Conservation (phyloP, 805 yeast species). For the Clavispora fructus region DNA sequence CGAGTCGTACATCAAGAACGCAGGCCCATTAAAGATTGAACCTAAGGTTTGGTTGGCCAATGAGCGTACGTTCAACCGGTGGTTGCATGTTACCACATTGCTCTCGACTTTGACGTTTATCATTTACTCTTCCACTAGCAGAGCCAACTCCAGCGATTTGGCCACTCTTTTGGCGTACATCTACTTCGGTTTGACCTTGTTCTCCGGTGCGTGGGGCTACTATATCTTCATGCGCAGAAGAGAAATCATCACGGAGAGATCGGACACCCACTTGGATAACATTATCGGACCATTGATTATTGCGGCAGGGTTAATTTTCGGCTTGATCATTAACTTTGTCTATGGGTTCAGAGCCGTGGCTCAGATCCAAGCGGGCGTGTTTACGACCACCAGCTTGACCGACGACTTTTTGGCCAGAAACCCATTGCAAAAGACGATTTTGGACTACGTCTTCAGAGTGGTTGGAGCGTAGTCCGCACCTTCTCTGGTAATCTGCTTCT, state of each 20-base stretch:
- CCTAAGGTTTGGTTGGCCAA: conserved; percentile 98
- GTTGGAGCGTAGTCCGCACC: conserved; percentile 14
- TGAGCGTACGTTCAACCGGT: conserved; percentile 93
- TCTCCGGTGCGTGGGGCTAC: conserved; percentile 89
- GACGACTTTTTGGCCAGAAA: conserved; percentile 26
- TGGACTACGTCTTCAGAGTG: conserved; percentile 28
- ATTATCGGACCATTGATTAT: conserved; percentile 84
- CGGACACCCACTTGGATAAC: conserved; percentile 84
- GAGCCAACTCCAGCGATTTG: conserved; percentile 56
- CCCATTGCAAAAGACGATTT: conserved; percentile 30
- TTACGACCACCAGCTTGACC: conserved; percentile 20
- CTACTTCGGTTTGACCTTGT: conserved; percentile 76
- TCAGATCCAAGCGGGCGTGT: conserved; percentile 8
- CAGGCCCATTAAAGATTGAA: conserved; percentile 90
- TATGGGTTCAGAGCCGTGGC: conserved; percentile 45
- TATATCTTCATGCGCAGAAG: conserved; percentile 67
- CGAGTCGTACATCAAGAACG: conserved; percentile 68
- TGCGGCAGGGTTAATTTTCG: conserved; percentile 60
- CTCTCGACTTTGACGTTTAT: conserved; percentile 82
- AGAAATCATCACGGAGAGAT: conserved; percentile 68
- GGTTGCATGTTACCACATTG: conserved; percentile 87
- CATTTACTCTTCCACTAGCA: conserved; percentile 67
- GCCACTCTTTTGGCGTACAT: conserved; percentile 72
- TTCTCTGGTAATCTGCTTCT: background rate
- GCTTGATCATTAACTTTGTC: conserved; percentile 67